Conservation (phyloP, 2,329 filamentous ascomycete species). For the Stachybotrys echinatus region DNA sequence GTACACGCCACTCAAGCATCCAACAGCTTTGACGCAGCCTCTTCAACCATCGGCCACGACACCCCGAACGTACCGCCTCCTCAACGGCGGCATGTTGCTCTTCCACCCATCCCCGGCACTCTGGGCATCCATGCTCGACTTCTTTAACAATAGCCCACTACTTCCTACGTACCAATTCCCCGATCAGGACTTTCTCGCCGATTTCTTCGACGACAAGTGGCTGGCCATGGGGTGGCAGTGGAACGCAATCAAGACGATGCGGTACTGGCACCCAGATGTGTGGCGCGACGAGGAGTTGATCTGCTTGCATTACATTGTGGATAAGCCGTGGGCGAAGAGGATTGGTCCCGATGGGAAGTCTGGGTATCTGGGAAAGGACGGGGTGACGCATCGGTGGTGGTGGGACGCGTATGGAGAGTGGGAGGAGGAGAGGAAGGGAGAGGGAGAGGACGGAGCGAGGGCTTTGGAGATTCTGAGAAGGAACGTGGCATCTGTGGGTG, state of each 20-base stretch:
- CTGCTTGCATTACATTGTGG: constrained; percentile 14
- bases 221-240: constrained; percentile 15
- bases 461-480: neutral
- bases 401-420: constrained; percentile 13
- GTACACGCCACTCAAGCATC: constrained; percentile 12
- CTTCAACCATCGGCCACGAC: constrained; percentile 5
- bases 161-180: constrained; percentile 12
- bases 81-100: constrained; percentile 16
- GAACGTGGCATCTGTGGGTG: neutral
- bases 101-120: constrained; percentile 9
- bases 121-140: constrained; percentile 10
- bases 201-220: constrained; percentile 13
- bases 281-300: constrained; percentile 15
- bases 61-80: constrained; percentile 7
- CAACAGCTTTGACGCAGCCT: constrained; percentile 5
- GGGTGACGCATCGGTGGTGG: constrained; percentile 13
- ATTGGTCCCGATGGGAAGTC: constrained; percentile 9
- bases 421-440: constrained; percentile 7
- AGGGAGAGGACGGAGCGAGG: neutral
- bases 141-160: constrained; percentile 9
- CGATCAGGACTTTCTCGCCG: constrained; percentile 11
- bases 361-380: constrained; percentile 11
- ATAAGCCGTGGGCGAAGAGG: constrained; percentile 13
- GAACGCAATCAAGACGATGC: constrained; percentile 16
- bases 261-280: constrained; percentile 13